Base-by-base conservation (phyloP, 2,329 filamentous ascomycete species). In the Aspergillus tubingensis region DNA sequence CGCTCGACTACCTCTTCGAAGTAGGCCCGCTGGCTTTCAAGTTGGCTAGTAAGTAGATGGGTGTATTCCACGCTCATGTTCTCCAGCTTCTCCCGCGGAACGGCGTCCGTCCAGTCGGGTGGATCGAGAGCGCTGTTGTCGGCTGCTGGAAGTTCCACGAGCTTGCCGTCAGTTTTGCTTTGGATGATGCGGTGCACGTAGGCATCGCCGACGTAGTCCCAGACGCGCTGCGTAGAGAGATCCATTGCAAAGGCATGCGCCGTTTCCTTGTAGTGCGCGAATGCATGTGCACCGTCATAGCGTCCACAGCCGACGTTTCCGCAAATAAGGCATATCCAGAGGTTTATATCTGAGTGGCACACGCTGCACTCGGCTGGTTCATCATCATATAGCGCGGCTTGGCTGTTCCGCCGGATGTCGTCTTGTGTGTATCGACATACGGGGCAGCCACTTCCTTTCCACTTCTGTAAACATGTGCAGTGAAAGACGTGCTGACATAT, bases 401-500 rank as follows among this genome's bases (percentile, higher is more conserved):
- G 65, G 76, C 77, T 62, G 36, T 69, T 70, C 38, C 74, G 77
- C 51, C 73, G 77, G 59, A 79, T 74, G 58, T 84, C 82, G 50
- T 87, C 85, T 69, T 90, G 87, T 1, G 93, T 96, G 70, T 96
- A 96, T 36, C 95, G 87, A 71, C 95, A 99, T 6, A 99, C 92
- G 0, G 95, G 95, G 72, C 95, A 99, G 4, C 94, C 94, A 25
- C 88, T 90, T 4, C 94, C 93, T 72, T 91, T 91, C 95, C 95
- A 99, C 73, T 95, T 98, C 71, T 96, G 91, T 0, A 99, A 82
- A 76, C 95, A 99, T 1, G 89, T 93, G 73, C 95, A 98, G 75
- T 99, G 95, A 73, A 99, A 99, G 54, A 98, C 92, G 70, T 99
- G 95, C 71, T 98, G 94, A 73, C 95, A 99, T 30, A 96, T 88